phyloP scores from a whole-genome alignment of 1,284 basidiomycete genomes.

The Vanrija sp. region DNA sequence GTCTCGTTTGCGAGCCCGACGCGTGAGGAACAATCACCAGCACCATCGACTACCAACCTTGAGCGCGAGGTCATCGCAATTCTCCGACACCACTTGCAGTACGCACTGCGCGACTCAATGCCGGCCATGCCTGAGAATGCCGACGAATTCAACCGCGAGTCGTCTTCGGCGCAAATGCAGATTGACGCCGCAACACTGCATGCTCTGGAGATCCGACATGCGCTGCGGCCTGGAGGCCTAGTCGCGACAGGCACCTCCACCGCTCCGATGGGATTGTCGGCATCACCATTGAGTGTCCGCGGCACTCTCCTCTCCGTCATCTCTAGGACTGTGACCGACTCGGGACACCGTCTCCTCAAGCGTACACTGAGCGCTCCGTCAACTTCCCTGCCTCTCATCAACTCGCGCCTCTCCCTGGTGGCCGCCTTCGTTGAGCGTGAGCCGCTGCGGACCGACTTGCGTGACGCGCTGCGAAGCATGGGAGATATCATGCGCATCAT shows the following conservation, averaged over 20 bases:
- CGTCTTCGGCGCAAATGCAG: conserved; percentile 64
- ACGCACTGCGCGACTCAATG: conserved; percentile 74
- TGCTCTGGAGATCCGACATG: conserved; percentile 80
- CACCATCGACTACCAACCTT: background rate
- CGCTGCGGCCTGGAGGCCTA: conserved; percentile 65
- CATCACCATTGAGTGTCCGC: conserved; percentile 14
- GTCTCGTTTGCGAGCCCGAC: conserved; percentile 29
- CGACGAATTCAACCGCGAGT: conserved; percentile 60
- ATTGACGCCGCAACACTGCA: conserved; percentile 87
- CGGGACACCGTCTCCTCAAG: conserved; percentile 70
- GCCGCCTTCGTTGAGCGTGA: conserved; percentile 64
- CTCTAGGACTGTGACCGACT: conserved; percentile 71
- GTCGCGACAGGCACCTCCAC: conserved; percentile 24
- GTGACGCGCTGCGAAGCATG: conserved; percentile 57
- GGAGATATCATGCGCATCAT: conserved; percentile 74
- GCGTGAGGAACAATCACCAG: background rate
- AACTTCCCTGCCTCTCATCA: conserved; percentile 68
- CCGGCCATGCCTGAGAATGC: conserved; percentile 53
- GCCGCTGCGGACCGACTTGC: conserved; percentile 66
- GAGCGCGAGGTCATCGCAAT: conserved; percentile 57
- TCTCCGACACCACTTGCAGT: conserved; percentile 65
- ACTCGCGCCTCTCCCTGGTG: conserved; percentile 72
- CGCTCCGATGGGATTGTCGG: background rate
- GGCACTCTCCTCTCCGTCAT: conserved; percentile 72
- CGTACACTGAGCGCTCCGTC: conserved; percentile 58